phyloP scores from a whole-genome alignment of 2,329 filamentous ascomycete species.

The Pestalotiopsis fici region DNA sequence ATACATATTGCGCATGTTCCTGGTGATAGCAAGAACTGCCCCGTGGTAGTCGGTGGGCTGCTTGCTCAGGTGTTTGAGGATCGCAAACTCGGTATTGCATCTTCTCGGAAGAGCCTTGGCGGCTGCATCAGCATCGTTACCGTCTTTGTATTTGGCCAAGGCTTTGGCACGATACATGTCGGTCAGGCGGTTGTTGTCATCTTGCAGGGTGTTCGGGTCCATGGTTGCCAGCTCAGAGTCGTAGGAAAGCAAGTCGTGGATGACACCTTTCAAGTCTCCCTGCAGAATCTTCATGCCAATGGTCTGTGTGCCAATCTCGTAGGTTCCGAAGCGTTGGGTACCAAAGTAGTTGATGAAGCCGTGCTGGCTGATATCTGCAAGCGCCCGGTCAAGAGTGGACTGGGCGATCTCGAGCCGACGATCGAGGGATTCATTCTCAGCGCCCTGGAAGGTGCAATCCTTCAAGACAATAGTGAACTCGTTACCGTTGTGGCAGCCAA shows the following conservation, averaged over 20 bases:
- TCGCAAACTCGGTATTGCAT: slow-evolving; percentile 76
- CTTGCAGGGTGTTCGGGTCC: slow-evolving; percentile 34
- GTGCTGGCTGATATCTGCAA: slow-evolving; percentile 67
- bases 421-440: slow-evolving; percentile 46
- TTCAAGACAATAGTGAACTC: slow-evolving; percentile 92
- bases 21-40: slow-evolving; percentile 76
- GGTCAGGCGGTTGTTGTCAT: slow-evolving; percentile 59
- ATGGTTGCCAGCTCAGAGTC: slow-evolving; percentile 60
- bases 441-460: slow-evolving; percentile 67
- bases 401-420: slow-evolving; percentile 43
- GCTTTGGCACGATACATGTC: slow-evolving; percentile 79
- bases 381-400: slow-evolving; percentile 55
- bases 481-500: slow-evolving; percentile 86
- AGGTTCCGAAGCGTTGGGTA: slow-evolving; percentile 93
- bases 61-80: slow-evolving; percentile 75
- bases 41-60: slow-evolving; percentile 71
- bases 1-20: slow-evolving; percentile 89
- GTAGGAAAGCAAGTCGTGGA: slow-evolving; percentile 76
- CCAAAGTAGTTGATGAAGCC: slow-evolving; percentile 99
- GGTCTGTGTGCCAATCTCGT: slow-evolving; percentile 80
- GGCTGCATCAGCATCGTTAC: slow-evolving; percentile 59
- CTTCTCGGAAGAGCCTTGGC: slow-evolving; percentile 72
- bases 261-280: slow-evolving; percentile 77
- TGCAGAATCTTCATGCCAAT: slow-evolving; percentile 83
- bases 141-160: slow-evolving; percentile 71